These are phyloP conservation scores for Saccharomyces hybrid DNA, from an alignment of 1,139 yeast genomes.

Conservation along the genomic window DNA sequence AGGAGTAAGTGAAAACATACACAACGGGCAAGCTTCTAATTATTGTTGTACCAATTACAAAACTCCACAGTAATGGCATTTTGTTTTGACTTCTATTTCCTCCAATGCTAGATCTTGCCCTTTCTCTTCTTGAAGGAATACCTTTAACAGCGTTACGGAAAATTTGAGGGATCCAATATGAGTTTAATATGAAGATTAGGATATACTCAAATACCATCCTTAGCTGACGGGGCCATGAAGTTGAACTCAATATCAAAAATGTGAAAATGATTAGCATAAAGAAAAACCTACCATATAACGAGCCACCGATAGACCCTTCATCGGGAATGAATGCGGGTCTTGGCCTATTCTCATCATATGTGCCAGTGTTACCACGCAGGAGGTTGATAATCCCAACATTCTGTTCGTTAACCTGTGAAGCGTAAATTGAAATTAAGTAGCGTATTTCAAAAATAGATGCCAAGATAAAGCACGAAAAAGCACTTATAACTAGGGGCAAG, in stretches of 20 bases:
- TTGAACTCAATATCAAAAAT: slow-evolving; percentile 50
- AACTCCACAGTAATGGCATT: slow-evolving; percentile 36
- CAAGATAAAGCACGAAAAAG: slow-evolving; percentile 61
- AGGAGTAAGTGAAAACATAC: slow-evolving; percentile 45
- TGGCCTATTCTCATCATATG: slow-evolving; percentile 14
- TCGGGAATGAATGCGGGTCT: slow-evolving; percentile 33
- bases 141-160: slow-evolving; percentile 57
- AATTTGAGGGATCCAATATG: slow-evolving; percentile 90
- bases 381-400: slow-evolving; percentile 23
- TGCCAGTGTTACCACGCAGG: slow-evolving; percentile 16
- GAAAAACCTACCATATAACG: slow-evolving; percentile 56
- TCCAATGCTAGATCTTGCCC: slow-evolving; percentile 14
- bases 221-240: slow-evolving; percentile 55
- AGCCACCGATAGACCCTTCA: slow-evolving; percentile 53
- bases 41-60: slow-evolving; percentile 57
- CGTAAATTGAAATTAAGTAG: slow-evolving; percentile 59
- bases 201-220: slow-evolving; percentile 54
- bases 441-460: slow-evolving; percentile 74
- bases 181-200: slow-evolving; percentile 46
- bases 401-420: slow-evolving; percentile 65
- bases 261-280: slow-evolving; percentile 52
- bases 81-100: slow-evolving; percentile 19
- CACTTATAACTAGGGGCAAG: slow-evolving; percentile 59
- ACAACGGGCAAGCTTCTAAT: slow-evolving; percentile 58
- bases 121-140: slow-evolving; percentile 22